Percentiles rank a stretch among this genome's conserved stretches.
phyloP scores from a whole-genome alignment of 2,329 filamentous ascomycete species.

The Aspergillus neoniger region DNA sequence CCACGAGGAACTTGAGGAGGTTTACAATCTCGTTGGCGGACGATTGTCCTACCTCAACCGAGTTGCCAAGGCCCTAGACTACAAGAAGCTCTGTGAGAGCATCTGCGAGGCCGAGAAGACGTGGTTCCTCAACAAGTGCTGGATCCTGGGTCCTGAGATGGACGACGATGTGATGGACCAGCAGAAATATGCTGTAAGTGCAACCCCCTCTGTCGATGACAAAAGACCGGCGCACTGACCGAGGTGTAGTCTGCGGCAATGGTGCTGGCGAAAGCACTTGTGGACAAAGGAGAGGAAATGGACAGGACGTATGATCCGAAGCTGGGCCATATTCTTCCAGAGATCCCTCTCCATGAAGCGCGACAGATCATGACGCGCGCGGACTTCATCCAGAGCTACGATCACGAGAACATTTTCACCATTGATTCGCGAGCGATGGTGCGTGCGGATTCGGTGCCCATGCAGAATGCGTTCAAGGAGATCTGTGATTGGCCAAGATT shows the following conservation, averaged over 20 bases:
- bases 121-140: conserved; percentile 79
- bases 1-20: conserved; percentile 63
- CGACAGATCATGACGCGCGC: conserved; percentile 93
- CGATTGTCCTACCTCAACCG: conserved; percentile 84
- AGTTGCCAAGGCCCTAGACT: conserved; percentile 82
- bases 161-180: conserved; percentile 99
- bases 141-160: conserved; percentile 74
- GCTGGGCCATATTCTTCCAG: conserved; percentile 73
- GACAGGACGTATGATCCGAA: conserved; percentile 64
- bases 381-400: conserved; percentile 90
- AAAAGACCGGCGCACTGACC: conserved; percentile 17
- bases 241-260: conserved; percentile 74
- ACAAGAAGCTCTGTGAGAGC: conserved; percentile 73
- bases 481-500: conserved; percentile 79
- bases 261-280: conserved; percentile 85
- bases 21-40: conserved; percentile 86
- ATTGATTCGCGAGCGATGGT: conserved; percentile 87
- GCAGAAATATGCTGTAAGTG: conserved; percentile 85
- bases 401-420: conserved; percentile 92
- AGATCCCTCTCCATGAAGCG: conserved; percentile 77
- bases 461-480: conserved; percentile 87
- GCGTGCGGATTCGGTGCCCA: conserved; percentile 89
- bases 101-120: conserved; percentile 73
- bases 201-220: background rate
- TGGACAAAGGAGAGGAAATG: conserved; percentile 73